Percentiles rank a stretch among this genome's conserved stretches.
These are phyloP conservation scores for Mortierella sp. DNA, from an alignment of 371 early-diverging fungal species.

Conservation along the genomic window DNA sequence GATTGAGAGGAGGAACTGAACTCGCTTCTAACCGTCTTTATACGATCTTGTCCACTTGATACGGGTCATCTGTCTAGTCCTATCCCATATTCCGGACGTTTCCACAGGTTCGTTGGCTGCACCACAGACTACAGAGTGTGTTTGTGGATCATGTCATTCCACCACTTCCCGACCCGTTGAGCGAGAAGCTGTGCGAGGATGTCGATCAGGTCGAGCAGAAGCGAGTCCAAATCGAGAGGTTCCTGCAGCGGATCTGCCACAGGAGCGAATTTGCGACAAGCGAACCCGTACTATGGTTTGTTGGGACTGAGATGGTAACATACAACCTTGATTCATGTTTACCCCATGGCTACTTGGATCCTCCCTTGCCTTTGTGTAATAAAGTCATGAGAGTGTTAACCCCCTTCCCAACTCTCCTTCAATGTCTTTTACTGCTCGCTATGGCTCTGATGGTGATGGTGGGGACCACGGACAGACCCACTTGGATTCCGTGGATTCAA, in stretches of 20 bases:
- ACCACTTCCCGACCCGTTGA: constrained; percentile 65
- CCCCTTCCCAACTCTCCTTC: too few species aligned
- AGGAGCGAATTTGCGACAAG: constrained; percentile 58
- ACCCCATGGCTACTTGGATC: constrained; percentile 3
- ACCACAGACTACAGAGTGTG: constrained; percentile 55
- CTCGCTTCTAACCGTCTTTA: too few species aligned
- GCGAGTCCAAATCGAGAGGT: constrained; percentile 63
- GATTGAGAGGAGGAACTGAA: neutral
- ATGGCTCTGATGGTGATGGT: neutral
- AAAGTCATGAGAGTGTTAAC: too few species aligned
- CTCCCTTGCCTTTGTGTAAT: too few species aligned
- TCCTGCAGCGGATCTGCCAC: constrained; percentile 59
- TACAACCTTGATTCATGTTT: constrained; percentile 5
- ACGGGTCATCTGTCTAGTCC: constrained; percentile 9
- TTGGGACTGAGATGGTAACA: constrained; percentile 71
- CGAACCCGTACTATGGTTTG: constrained; percentile 61
- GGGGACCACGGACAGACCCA: constrained; percentile 31
- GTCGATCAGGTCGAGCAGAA: constrained; percentile 73
- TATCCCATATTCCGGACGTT: constrained; percentile 65
- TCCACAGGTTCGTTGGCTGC: constrained; percentile 69
- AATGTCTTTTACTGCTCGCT: too few species aligned
- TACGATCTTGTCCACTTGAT: too few species aligned
- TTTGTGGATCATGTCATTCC: constrained; percentile 61
- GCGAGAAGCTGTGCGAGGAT: constrained; percentile 62
- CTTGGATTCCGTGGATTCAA: constrained; percentile 49